These are phyloP conservation scores for Guyanaporus albipodus DNA, from an alignment of 768 basidiomycete species.

Conservation along the genomic window DNA sequence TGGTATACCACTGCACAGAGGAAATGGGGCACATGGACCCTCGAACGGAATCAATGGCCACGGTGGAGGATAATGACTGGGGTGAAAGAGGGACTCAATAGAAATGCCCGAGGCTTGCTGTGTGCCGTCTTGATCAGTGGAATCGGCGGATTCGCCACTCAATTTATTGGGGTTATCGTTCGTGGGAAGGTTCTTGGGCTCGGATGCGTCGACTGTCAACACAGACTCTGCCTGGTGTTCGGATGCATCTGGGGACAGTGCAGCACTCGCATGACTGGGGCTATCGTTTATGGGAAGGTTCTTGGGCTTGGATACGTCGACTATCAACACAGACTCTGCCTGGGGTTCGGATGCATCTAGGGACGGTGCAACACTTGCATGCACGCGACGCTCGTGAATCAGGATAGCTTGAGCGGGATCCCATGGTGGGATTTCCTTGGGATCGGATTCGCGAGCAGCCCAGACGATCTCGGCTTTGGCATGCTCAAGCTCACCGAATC, in stretches of 20 bases:
- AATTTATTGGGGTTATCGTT: background rate
- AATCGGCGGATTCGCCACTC: background rate
- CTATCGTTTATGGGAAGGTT: background rate
- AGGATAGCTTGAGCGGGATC: slow-evolving; percentile 16
- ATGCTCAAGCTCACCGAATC: slow-evolving; percentile 15
- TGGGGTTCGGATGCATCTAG: too few relatives aligned
- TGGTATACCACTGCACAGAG: slow-evolving; percentile 31
- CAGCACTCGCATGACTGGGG: too few relatives aligned
- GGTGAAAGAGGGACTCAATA: slow-evolving; percentile 26
- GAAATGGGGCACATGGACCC: slow-evolving; percentile 17
- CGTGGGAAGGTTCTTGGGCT: background rate
- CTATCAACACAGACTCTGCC: background rate
- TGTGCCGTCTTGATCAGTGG: too few relatives aligned
- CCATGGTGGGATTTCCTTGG: slow-evolving; percentile 15
- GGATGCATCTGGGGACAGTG: too few relatives aligned
- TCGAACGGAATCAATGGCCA: slow-evolving; percentile 41
- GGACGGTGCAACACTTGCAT: too few relatives aligned
- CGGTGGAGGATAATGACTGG: slow-evolving; percentile 34
- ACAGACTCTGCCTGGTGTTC: too few relatives aligned
- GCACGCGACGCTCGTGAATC: slow-evolving; percentile 7
- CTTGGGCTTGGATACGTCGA: background rate
- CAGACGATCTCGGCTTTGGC: slow-evolving; percentile 18
- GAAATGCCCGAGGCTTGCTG: background rate
- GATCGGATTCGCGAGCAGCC: slow-evolving; percentile 19
- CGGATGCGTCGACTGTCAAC: background rate